phyloP scores from a whole-genome alignment of 2,329 filamentous ascomycete species.

The Penicillium crustosum region DNA sequence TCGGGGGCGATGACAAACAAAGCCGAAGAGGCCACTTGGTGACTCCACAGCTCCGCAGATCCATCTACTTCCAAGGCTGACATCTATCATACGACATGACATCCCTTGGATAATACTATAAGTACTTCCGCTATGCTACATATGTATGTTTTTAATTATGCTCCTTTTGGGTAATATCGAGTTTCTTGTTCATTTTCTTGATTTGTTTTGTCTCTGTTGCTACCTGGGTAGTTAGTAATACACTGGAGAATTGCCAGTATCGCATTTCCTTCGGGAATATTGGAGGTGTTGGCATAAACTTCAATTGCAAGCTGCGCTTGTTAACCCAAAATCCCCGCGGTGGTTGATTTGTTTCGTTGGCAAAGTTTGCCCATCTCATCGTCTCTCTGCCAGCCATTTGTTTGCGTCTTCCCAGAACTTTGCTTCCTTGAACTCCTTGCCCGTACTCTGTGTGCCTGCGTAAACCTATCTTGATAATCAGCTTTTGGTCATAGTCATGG shows the following conservation, averaged over 20 bases:
- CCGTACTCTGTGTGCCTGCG: slow-evolving; percentile 57
- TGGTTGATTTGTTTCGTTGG: slow-evolving; percentile 6
- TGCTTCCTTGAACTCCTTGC: slow-evolving; percentile 52
- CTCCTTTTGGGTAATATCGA: not conserved
- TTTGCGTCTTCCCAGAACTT: slow-evolving; percentile 61
- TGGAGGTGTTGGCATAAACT: slow-evolving; percentile 7
- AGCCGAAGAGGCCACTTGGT: slow-evolving; percentile 38
- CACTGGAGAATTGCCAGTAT: slow-evolving; percentile 18
- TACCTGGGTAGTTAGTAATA: slow-evolving; percentile 25
- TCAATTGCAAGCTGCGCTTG: slow-evolving; percentile 9
- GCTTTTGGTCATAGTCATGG: slow-evolving; percentile 1
- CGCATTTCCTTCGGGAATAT: slow-evolving; percentile 3
- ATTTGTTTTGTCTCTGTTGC: slow-evolving; percentile 12
- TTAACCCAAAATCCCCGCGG: slow-evolving; percentile 12
- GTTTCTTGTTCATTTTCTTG: slow-evolving; percentile 4
- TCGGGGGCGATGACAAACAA: slow-evolving; percentile 26
- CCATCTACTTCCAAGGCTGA: not conserved
- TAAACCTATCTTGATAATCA: slow-evolving; percentile 50
- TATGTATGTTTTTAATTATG: not conserved
- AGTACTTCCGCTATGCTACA: not conserved
- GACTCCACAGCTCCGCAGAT: slow-evolving; percentile 21
- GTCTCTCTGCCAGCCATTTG: slow-evolving; percentile 54
- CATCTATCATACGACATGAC: slow-evolving; percentile 5
- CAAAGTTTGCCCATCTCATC: slow-evolving; percentile 27
- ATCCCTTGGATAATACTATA: not conserved